Conservation (phyloP, 2,329 filamentous ascomycete genomes). For the Aspergillus piperis region DNA sequence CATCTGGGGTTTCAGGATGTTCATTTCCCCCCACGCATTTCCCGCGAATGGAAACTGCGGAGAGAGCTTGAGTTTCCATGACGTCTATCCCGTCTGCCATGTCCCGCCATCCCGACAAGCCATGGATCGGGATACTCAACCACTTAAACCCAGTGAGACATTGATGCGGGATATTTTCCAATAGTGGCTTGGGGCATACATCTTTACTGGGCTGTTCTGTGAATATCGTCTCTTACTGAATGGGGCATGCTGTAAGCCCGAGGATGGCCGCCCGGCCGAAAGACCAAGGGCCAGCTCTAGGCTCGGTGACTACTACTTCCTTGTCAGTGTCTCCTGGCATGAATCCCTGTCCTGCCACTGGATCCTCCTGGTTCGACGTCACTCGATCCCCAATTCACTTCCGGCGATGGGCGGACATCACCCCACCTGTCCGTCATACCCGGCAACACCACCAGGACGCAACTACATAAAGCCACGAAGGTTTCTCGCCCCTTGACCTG, state of each 20-base stretch:
- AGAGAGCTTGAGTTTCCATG: not conserved
- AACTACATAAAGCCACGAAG: not conserved
- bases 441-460: not conserved
- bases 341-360: not conserved
- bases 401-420: not conserved
- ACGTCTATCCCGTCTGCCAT: not conserved
- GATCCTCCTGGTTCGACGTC: not conserved
- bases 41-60: not conserved
- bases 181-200: not conserved
- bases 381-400: not conserved
- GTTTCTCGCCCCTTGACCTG: not conserved
- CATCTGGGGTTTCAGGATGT: not conserved
- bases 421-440: constrained; percentile 3
- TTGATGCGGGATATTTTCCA: not conserved
- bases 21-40: not conserved
- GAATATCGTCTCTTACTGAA: not conserved
- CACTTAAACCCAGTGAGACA: not conserved
- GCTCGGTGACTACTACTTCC: too few species aligned
- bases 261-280: not conserved
- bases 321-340: not conserved
- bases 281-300: too few species aligned
- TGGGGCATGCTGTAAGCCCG: not conserved
- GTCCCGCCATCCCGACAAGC: not conserved
- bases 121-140: not conserved
- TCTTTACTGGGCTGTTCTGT: not conserved